phyloP scores from a whole-genome alignment of 345 rosid species.

The Citrus reticulata region DNA sequence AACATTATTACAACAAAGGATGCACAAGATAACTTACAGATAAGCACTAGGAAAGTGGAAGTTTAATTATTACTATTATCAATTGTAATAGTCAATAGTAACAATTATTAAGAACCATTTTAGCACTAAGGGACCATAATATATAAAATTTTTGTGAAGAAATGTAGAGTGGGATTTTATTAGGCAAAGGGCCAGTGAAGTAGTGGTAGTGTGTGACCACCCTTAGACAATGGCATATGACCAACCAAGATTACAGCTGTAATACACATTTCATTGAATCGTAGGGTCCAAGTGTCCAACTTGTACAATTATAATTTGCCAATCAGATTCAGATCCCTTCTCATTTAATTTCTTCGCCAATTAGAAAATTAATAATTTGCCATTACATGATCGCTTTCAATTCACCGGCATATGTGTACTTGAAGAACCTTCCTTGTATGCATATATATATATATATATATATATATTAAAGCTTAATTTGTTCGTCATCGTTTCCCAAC shows the following conservation, averaged over 20 bases:
- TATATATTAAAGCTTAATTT: background rate
- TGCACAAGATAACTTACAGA: background rate
- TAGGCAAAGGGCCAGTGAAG: background rate
- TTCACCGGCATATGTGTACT: background rate
- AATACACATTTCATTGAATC: background rate
- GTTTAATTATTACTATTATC: background rate
- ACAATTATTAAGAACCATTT: background rate
- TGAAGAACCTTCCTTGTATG: background rate
- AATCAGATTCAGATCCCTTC: background rate
- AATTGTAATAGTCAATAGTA: too few relatives aligned
- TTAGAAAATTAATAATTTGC: background rate
- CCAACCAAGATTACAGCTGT: constrained; percentile 6
- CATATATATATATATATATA: background rate
- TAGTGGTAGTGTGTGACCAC: background rate
- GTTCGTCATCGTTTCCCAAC: background rate
- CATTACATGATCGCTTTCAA: background rate
- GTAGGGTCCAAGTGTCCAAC: constrained; percentile 3
- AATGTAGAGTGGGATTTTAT: background rate
- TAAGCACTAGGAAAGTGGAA: background rate
- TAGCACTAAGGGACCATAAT: background rate
- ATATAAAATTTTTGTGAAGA: background rate
- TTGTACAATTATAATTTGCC: background rate
- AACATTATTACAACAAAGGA: background rate
- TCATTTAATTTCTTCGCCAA: background rate
- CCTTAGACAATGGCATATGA: background rate